Evolutionary conservation across 305 asterid genomes (phyloP), one percentile per base, ranked within the genome.

Genomic region (Fraxinus xanthoxyloides): DNA sequence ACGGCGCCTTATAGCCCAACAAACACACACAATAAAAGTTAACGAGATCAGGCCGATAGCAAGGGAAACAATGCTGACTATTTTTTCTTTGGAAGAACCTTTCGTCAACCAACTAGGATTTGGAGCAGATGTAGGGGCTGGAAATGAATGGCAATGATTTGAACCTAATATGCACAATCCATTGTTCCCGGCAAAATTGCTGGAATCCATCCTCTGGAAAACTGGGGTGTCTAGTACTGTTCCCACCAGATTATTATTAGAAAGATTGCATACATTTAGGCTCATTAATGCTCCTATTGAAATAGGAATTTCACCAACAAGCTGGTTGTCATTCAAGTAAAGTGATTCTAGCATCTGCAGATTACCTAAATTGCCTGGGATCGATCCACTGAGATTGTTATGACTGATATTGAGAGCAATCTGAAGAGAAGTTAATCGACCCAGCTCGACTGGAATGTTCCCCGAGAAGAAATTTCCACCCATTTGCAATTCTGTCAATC

Each of bases 271-370:
- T 67, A 88, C 90, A 13, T 79, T 88, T 78, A 95, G 93, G 85
- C 98, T 95, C 75, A 84, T 82, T 77, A 93, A 61, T 3, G 90
- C 94, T 7, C 94, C 98, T 17, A 95, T 84, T 7, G 96, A 86
- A 74, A 74, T 81, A 5, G 98, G 98, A 86, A 95, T 92, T 84
- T 91, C 97, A 35, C 98, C 98, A 72, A 61, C 83, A 24, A 95
- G 92, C 79, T 88, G 86, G 80, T 93, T 95, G 81, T 93, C 92
- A 73, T 95, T 92, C 89, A 95, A 79, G 65, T 86, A 95, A 34
- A 95, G 93, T 19, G 89, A 85, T 81, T 91, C 96, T n/a, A 95
- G 97, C 98, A 95, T 92, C 82, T 91, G 97, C 80, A 95, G 85
- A 77, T 86, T 90, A 72, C 96, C 97, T 1, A 93, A 85, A 72